Base-by-base conservation (phyloP, 495 filamentous ascomycete genomes). In the Penicillium antarcticum region DNA sequence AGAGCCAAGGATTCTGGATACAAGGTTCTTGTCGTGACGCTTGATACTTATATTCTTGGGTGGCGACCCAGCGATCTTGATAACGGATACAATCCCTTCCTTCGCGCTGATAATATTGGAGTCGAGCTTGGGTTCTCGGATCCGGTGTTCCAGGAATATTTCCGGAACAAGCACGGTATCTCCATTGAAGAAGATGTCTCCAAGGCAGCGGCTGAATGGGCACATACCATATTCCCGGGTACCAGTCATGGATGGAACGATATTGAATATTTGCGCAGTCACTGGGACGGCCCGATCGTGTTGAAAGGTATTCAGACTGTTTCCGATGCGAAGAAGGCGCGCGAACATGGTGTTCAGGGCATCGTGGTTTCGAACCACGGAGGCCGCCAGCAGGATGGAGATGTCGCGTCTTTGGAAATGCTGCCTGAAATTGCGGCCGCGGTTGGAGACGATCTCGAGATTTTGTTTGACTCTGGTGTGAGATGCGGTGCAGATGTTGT, bases 51-150 rank as follows among this genome's bases (percentile, higher is more conserved):
- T 45, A 71, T 69, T 8, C 65, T 86, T 29, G 68, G 73, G 11
- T 86, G 82, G 82, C 67, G 84, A 14, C 84, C 81, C 0, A 60
- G 58, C 2, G 84, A 86, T 58, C 66, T 86, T 8, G 75, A 81
- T 41, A 69, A 74, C 13, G 80, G 63, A 14, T 83, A 75, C 39
- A 55, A 77, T 6, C 78, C 81, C 18, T 79, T 84, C 57, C 51
- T 78, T 7, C 65, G 55, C 48, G 62, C 70, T 5, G 82, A 85
- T 55, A 47, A 55, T 5, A 69, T 72, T 11, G 77, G 79, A 21
- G 72, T 75, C 0, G 73, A 78, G 42, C 51, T 83, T 2, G 81
- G 79, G 1, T 72, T 84, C 11, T 56, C 63, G 0, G 81, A 85
- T 14, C 79, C 82, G 0, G 78, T 81, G 0, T 84, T 80, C 53